Base-by-base conservation (phyloP, 805 yeast genomes). In the Kazachstania viticola region DNA sequence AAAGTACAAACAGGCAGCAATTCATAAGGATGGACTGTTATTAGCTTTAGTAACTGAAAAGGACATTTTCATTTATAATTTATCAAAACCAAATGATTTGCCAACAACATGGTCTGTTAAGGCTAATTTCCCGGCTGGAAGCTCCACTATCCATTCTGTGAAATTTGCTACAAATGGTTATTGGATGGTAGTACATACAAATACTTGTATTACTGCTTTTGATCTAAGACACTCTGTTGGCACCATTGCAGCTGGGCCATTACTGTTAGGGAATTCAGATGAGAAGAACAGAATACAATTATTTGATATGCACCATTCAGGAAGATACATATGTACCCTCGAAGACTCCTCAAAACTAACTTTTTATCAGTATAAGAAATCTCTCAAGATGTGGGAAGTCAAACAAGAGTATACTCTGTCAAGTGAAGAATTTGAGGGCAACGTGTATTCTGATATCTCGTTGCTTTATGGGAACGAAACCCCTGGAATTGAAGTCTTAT, bases 1-100 rank as follows among this genome's bases (percentile, higher is more conserved):
- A 11, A 8, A 23, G 25, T 28, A 30, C 28, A 8, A 21, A 14
- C 11, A 22, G 3, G 40, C 35, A 9, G 31, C 35, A 3, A 26
- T 58, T 13, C 68, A 63, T 36, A 56, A 53, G 25, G 68, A 63
- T 40, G 67, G 67, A 4, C 29, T 52, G 3, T 31, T 62, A 15
- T 27, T 61, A 8, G 61, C 62, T 5, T 28, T 51, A 17, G 42
- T 31, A 6, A 31, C 30, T 17, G 27, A 17, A 6, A 15, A 25
- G 13, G 17, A 31, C 4, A 24, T 49, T 14, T 25, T 34, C 9
- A 31, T 48, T 3, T 24, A 32, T 9, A 41, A 44, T 31, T 15
- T 51, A n/a, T 28, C 35, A 7, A 29, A 38, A 8, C 38, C 46
- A 12, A 13, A 23, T 9, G 44, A 35, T 9, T 21, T 22, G 2